Evolutionary conservation across 1,284 basidiomycete species (phyloP), one percentile per base, ranked within the genome.

Genomic region (Cerrena zonata): DNA sequence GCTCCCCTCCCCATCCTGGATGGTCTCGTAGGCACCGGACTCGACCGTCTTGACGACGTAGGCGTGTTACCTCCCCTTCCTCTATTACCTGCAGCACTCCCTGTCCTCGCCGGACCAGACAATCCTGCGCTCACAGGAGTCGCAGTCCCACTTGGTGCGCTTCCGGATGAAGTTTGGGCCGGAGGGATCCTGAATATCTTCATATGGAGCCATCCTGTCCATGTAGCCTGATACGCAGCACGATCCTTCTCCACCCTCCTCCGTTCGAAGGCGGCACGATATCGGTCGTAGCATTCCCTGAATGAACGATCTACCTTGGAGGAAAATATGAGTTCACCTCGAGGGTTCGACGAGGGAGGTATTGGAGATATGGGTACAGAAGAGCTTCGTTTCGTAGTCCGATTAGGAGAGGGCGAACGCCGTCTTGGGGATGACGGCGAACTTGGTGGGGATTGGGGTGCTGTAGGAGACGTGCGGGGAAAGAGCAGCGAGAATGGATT

Each of bases 261-360:
- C 43, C 87, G 73, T 71, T 98, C 95, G 68, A 96, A 99, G n/a
- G 86, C 86, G 7, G 84, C 75, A 12, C 96, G 80, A 67, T 98
- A 95, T 13, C 91, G 80, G 67, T 97, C 94, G 69, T 99, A 99
- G 0, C 89, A 82, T 50, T 97, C 94, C 23, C 91, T 77, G 66
- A 99, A 99, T 10, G 70, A 65, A 40, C 79, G 77, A 55, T 91
- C 86, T 27, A 99, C 90, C 43, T 89, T 82, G 12, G 86, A 91
- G 12, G 90, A 94, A 68, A 99, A 97, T 56, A 99, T 94, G 55
- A 99, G 81, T 64, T 99, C 95, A 43, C 96, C 95, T 12, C 94
- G 84, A 2, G 94, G 93, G 68, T 95, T 97, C 34, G 74, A 75
- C 4, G 91, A 78, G 0, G 93, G 93, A 1, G 94, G 94, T 37